phyloP scores from a whole-genome alignment of 768 basidiomycete species.

The Russula abietina region DNA sequence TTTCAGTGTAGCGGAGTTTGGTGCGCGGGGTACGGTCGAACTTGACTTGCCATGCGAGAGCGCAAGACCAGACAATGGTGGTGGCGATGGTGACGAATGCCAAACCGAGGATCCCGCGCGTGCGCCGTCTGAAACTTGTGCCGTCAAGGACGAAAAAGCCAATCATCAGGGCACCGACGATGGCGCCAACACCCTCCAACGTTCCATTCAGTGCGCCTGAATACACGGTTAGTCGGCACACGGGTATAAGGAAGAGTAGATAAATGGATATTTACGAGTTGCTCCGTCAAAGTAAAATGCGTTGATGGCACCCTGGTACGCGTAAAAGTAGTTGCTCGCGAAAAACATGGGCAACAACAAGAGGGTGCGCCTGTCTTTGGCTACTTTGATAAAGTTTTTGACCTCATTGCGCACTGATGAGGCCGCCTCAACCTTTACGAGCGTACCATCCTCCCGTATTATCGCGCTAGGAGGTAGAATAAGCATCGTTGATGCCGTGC shows the following conservation, averaged over 20 bases:
- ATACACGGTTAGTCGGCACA: background rate
- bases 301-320: constrained; percentile 41
- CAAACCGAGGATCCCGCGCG: constrained; percentile 37
- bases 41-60: constrained; percentile 38
- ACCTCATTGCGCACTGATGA: constrained; percentile 31
- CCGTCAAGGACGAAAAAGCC: constrained; percentile 38
- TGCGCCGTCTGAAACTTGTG: constrained; percentile 32
- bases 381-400: constrained; percentile 29
- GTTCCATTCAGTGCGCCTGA: constrained; percentile 35
- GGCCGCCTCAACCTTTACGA: constrained; percentile 35
- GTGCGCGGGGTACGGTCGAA: constrained; percentile 30
- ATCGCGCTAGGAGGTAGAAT: constrained; percentile 36
- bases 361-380: constrained; percentile 41
- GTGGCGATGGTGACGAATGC: constrained; percentile 31
- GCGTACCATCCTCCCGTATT: constrained; percentile 38
- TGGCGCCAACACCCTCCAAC: constrained; percentile 38
- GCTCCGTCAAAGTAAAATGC: constrained; percentile 38
- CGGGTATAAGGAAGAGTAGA: background rate
- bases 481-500: constrained; percentile 34
- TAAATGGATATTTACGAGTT: constrained; percentile 30
- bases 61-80: constrained; percentile 37
- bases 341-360: constrained; percentile 41
- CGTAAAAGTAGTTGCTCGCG: constrained; percentile 42
- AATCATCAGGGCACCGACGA: constrained; percentile 39
- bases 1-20: constrained; percentile 33